Evolutionary conservation across 2,329 filamentous ascomycete genomes (phyloP), one percentile per base, ranked within the genome.

Genomic region (Thielaviopsis ethacetica): DNA sequence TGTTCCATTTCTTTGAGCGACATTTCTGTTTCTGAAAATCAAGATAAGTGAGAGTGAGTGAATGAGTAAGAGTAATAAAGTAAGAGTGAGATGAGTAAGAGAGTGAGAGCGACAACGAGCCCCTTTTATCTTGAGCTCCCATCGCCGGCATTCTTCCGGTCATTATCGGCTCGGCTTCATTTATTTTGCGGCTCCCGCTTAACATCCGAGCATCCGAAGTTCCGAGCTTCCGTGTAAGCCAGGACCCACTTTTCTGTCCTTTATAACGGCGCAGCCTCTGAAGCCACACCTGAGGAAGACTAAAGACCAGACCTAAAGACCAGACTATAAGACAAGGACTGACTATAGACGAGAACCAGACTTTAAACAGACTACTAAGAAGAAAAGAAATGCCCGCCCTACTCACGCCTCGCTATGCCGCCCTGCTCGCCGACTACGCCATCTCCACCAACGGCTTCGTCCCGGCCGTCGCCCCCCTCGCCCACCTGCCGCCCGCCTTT

Each of bases 401-500:
- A 12, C 13, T 58, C 5, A 53, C 50, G 27, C 7, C 30, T 26
- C 24, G 17, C 12, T 56, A 55, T 15, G 26, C 22, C 7, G n/a
- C 47, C 6, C 54, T 59, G 22, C 58, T 59, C 21, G 41, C 26
- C 22, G 19, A n/a, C 13, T 52, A 54, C 27, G 24, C n/a, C 19
- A 22, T 59, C 5, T 49, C 80, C 61, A 75, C 82, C 59, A 82
- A 89, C 72, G 93, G 93, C 67, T 98, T 98, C 73, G 81, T 98
- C 58, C 90, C 93, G 2, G 41, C 93, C 93, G 50, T 76, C 97
- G 63, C n/a, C n/a, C n/a, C n/a, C n/a, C n/a, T n/a, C n/a, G 83
- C 88, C 63, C 75, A 81, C 59, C 82, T 98, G 17, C 86, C 90
- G 12, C 86, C 96, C 67, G 80, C 86, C 1, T 96, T 96, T 75